Evolutionary conservation across 106 monocot species (phyloP).

Genomic region (Phalaenopsis equestris): DNA sequence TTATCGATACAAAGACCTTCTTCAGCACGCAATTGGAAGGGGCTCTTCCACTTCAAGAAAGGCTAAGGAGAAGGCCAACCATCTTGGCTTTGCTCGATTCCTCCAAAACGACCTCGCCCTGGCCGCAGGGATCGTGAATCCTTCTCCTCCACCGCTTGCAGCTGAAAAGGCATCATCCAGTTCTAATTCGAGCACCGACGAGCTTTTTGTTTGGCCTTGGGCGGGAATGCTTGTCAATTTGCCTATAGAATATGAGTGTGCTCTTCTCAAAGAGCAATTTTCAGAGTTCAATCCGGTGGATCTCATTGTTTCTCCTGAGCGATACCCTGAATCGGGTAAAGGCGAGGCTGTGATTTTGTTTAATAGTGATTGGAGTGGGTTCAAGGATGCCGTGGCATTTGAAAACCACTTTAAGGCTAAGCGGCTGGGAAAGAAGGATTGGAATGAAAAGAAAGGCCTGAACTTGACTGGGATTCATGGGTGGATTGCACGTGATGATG

Average conservation of each 20-base stretch:
- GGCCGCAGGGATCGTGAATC: slow-evolving; percentile 8
- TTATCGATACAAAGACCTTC: slow-evolving; percentile 51
- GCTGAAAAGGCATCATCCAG: background rate
- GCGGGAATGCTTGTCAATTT: slow-evolving; percentile 67
- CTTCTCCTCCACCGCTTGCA: background rate
- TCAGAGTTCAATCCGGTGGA: slow-evolving; percentile 58
- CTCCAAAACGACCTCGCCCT: slow-evolving; percentile 30
- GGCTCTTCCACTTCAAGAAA: slow-evolving; percentile 40
- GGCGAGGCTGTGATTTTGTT: slow-evolving; percentile 59
- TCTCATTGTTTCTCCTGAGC: slow-evolving; percentile 38
- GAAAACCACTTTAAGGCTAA: slow-evolving; percentile 55
- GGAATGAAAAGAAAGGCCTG: slow-evolving; percentile 33
- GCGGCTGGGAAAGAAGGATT: slow-evolving; percentile 49
- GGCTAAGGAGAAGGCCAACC: slow-evolving; percentile 48
- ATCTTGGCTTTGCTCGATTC: slow-evolving; percentile 47
- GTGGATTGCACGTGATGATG: slow-evolving; percentile 64
- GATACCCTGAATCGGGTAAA: slow-evolving; percentile 24
- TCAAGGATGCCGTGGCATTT: slow-evolving; percentile 80
- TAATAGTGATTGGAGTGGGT: slow-evolving; percentile 59
- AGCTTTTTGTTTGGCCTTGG: slow-evolving; percentile 77
- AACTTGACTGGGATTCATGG: slow-evolving; percentile 30
- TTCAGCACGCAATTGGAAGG: slow-evolving; percentile 60
- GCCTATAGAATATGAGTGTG: slow-evolving; percentile 34
- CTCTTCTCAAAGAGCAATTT: slow-evolving; percentile 32
- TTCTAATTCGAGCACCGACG: slow-evolving; percentile 11